phyloP scores from a whole-genome alignment of 371 early-diverging fungal species.

The Dentiscutata heterogama region DNA sequence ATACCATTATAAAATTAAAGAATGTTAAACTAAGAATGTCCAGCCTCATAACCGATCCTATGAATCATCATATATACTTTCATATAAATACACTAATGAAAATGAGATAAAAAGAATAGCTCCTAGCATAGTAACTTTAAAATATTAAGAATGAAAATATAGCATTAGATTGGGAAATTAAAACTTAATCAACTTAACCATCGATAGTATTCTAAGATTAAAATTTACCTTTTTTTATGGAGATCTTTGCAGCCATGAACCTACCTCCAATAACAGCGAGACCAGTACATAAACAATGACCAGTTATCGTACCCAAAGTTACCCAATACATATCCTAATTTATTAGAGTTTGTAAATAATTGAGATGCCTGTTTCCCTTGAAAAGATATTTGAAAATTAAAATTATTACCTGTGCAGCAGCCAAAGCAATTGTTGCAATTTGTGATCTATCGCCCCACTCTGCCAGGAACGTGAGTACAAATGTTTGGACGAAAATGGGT shows the following conservation, averaged over 20 bases:
- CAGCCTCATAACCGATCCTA: too few relatives aligned
- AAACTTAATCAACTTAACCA: neutral
- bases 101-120: slow-evolving; percentile 88
- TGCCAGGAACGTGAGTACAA: slow-evolving; percentile 94
- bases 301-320: slow-evolving; percentile 86
- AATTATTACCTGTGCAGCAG: slow-evolving; percentile 82
- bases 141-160: neutral
- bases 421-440: slow-evolving; percentile 93
- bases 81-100: slow-evolving; percentile 75
- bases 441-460: slow-evolving; percentile 99
- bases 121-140: slow-evolving; percentile 84
- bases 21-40: too few relatives aligned
- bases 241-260: slow-evolving; percentile 90
- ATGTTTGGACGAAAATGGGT: slow-evolving; percentile 94
- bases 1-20: too few relatives aligned
- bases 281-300: slow-evolving; percentile 92
- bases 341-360: slow-evolving; percentile 49
- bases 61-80: slow-evolving; percentile 55
- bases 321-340: slow-evolving; percentile 83
- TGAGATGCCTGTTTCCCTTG: neutral
- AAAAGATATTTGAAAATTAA: neutral
- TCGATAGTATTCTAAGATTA: neutral
- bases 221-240: slow-evolving; percentile 85
- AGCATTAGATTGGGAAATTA: slow-evolving; percentile 12
- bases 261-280: slow-evolving; percentile 95